Evolutionary conservation across 2,329 filamentous ascomycete genomes (phyloP).

Genomic region (Xylariaceae sp.): DNA sequence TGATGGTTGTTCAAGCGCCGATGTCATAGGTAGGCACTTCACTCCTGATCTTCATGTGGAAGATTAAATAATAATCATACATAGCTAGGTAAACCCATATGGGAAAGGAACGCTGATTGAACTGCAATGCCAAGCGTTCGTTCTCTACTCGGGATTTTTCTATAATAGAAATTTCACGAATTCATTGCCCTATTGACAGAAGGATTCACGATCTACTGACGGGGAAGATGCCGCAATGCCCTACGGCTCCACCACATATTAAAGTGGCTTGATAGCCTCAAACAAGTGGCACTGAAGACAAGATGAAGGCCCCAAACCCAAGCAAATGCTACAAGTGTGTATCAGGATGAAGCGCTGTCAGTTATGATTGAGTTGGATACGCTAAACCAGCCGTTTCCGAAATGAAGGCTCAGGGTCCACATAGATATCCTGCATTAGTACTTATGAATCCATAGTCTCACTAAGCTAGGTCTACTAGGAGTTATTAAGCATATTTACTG

Average conservation of each 20-base stretch:
- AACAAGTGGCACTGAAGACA: not conserved
- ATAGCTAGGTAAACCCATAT: no score
- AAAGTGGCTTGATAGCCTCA: not conserved
- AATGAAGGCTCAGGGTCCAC: slow-evolving; percentile 27
- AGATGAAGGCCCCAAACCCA: not conserved
- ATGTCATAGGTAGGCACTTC: not conserved
- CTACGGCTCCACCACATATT: slow-evolving; percentile 5
- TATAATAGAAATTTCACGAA: not conserved
- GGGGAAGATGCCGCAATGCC: not conserved
- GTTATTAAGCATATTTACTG: not conserved
- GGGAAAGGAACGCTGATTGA: no score
- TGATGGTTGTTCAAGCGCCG: no score
- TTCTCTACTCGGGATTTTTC: no score
- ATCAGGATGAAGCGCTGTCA: slow-evolving; percentile 9
- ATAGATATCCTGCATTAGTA: slow-evolving; percentile 23
- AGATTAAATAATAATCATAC: no score
- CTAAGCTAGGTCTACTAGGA: not conserved
- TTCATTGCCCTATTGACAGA: not conserved
- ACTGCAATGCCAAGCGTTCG: no score
- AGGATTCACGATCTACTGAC: not conserved
- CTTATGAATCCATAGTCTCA: not conserved
- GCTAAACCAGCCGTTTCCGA: slow-evolving; percentile 21
- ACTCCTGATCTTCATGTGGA: not conserved
- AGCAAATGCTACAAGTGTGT: slow-evolving; percentile 10
- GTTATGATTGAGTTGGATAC: not conserved